phyloP scores from a whole-genome alignment of 768 basidiomycete species.

The Trametes villosa region DNA sequence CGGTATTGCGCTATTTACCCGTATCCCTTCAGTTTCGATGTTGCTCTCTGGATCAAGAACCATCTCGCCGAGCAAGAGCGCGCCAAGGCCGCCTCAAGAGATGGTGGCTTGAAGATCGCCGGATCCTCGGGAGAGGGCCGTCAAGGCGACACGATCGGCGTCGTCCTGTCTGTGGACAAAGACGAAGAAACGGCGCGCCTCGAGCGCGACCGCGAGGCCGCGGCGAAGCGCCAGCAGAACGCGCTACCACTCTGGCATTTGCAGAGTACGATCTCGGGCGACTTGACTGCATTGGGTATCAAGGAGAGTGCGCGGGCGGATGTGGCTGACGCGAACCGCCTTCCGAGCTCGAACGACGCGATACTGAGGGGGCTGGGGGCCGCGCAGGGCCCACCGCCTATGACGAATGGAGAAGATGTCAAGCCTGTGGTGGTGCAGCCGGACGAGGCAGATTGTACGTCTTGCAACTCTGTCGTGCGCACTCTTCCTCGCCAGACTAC shows the following conservation, averaged over 20 bases:
- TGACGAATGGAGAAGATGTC: slow-evolving; percentile 38
- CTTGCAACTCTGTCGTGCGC: background rate
- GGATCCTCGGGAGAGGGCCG: slow-evolving; percentile 62
- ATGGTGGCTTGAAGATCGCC: slow-evolving; percentile 70
- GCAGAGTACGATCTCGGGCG: slow-evolving; percentile 93
- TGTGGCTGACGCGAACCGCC: slow-evolving; percentile 28
- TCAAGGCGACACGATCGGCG: slow-evolving; percentile 78
- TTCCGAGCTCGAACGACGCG: slow-evolving; percentile 65
- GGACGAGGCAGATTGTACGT: slow-evolving; percentile 70
- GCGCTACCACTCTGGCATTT: slow-evolving; percentile 93
- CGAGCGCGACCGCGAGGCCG: slow-evolving; percentile 81
- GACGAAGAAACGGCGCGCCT: slow-evolving; percentile 74
- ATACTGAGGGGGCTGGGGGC: slow-evolving; percentile 70
- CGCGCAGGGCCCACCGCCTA: slow-evolving; percentile 40
- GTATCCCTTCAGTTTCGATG: slow-evolving; percentile 66
- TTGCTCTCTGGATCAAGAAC: slow-evolving; percentile 78
- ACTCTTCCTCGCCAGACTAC: background rate
- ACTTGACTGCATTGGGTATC: slow-evolving; percentile 85
- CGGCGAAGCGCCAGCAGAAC: slow-evolving; percentile 88
- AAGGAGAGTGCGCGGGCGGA: slow-evolving; percentile 67
- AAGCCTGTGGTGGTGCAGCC: slow-evolving; percentile 50
- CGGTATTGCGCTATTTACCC: background rate
- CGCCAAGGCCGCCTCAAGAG: slow-evolving; percentile 46
- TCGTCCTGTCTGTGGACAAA: slow-evolving; percentile 90
- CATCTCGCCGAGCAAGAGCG: slow-evolving; percentile 67